Evolutionary conservation across 2,329 filamentous ascomycete genomes (phyloP).

Genomic region (Neoarthrinium moseri): DNA sequence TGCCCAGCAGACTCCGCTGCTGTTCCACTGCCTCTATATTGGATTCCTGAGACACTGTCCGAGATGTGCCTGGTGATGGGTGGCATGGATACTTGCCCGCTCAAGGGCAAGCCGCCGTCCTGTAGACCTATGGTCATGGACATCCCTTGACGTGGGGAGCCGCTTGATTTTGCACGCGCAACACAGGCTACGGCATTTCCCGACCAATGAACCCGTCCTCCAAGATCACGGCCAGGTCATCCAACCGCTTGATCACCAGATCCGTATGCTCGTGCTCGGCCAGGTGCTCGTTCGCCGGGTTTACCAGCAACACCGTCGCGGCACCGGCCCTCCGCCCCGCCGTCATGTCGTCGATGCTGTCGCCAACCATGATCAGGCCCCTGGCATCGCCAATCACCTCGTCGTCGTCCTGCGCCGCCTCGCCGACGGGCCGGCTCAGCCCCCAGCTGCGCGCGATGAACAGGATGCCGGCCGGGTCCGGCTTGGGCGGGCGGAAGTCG

Average conservation of each 20-base stretch:
- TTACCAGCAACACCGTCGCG: slow-evolving; percentile 84
- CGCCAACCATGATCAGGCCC: slow-evolving; percentile 65
- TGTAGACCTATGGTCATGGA: too few species aligned
- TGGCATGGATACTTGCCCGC: too few species aligned
- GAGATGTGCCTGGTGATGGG: too few species aligned
- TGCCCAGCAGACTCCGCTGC: too few species aligned
- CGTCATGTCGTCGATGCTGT: slow-evolving; percentile 90
- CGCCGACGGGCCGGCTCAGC: slow-evolving; percentile 35
- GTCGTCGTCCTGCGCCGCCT: slow-evolving; percentile 16
- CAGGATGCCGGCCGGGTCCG: slow-evolving; percentile 81
- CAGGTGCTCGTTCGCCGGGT: slow-evolving; percentile 74
- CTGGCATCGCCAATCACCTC: slow-evolving; percentile 48
- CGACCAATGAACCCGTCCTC: slow-evolving; percentile 70
- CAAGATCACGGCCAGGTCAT: slow-evolving; percentile 74
- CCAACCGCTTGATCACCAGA: slow-evolving; percentile 66
- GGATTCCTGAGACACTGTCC: background rate
- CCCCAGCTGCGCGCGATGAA: slow-evolving; percentile 81
- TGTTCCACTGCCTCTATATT: slow-evolving; percentile 1
- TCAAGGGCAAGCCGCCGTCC: too few species aligned
- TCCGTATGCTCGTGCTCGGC: slow-evolving; percentile 74
- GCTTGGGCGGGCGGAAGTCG: slow-evolving; percentile 81
- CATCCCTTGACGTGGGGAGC: too few species aligned
- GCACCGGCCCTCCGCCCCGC: slow-evolving; percentile 81
- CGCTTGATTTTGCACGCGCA: too few species aligned
- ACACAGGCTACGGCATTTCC: slow-evolving; percentile 20